Conservation (phyloP, 2,329 filamentous ascomycete genomes). For the Fusarium miscanthi region DNA sequence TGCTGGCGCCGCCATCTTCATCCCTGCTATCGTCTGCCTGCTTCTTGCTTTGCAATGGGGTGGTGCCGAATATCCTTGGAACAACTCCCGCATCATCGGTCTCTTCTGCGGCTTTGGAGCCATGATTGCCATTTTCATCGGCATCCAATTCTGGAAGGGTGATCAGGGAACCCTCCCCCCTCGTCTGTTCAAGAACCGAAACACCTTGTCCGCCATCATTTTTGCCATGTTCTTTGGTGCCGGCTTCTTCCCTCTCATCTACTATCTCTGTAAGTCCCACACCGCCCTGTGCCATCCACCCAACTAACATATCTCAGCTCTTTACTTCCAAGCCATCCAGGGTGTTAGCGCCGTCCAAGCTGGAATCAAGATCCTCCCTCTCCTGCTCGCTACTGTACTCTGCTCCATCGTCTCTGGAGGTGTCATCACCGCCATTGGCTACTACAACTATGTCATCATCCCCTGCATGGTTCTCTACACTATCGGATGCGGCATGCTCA, state of each 20-base stretch:
- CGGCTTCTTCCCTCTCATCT: slow-evolving; percentile 64
- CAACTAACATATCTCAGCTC: slow-evolving; percentile 48
- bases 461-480: slow-evolving; percentile 55
- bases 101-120: slow-evolving; percentile 62
- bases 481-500: slow-evolving; percentile 65
- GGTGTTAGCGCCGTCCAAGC: slow-evolving; percentile 64
- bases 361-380: slow-evolving; percentile 65
- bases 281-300: not conserved
- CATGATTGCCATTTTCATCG: slow-evolving; percentile 60
- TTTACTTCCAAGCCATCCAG: slow-evolving; percentile 66
- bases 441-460: slow-evolving; percentile 56
- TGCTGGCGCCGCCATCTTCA: slow-evolving; percentile 60
- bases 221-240: slow-evolving; percentile 63
- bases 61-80: slow-evolving; percentile 64
- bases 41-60: slow-evolving; percentile 69
- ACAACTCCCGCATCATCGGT: slow-evolving; percentile 59
- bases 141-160: slow-evolving; percentile 56
- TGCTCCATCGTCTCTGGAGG: slow-evolving; percentile 58
- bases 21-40: slow-evolving; percentile 63
- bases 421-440: slow-evolving; percentile 57
- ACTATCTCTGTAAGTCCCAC: slow-evolving; percentile 60
- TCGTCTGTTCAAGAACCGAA: slow-evolving; percentile 58
- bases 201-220: slow-evolving; percentile 54
- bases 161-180: slow-evolving; percentile 60
- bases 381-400: slow-evolving; percentile 63